These are phyloP conservation scores for Psidium guajava DNA, from an alignment of 345 rosid genomes.

Conservation along the genomic window DNA sequence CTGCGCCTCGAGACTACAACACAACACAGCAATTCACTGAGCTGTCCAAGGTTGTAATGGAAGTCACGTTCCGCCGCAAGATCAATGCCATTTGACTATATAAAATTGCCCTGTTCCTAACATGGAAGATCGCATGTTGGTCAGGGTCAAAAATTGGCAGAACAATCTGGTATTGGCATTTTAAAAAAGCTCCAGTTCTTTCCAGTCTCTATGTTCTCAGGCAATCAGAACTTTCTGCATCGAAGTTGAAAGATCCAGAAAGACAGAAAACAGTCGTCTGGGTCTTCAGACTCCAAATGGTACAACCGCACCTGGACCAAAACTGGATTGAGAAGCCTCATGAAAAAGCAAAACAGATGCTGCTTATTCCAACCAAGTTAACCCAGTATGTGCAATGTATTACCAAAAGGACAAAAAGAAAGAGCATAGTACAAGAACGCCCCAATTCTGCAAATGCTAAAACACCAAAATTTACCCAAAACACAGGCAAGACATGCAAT, in stretches of 20 bases:
- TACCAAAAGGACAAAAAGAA: neutral
- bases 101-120: neutral
- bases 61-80: neutral
- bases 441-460: neutral
- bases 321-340: neutral
- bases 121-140: neutral
- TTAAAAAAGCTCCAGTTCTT: neutral
- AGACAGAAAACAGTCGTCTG: neutral
- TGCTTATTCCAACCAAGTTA: neutral
- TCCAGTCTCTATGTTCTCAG: neutral
- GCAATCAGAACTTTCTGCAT: neutral
- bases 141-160: neutral
- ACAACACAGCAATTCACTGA: neutral
- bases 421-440: neutral
- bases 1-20: neutral
- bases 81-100: neutral
- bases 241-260: neutral
- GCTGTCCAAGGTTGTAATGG: neutral
- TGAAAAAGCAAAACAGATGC: neutral
- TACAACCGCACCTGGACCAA: neutral
- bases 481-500: neutral
- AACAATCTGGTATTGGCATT: neutral
- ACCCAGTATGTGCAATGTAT: neutral
- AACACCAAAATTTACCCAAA: neutral
- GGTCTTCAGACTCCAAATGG: neutral